phyloP scores from a whole-genome alignment of 2,329 filamentous ascomycete species.

The Xylariaceae sp. region DNA sequence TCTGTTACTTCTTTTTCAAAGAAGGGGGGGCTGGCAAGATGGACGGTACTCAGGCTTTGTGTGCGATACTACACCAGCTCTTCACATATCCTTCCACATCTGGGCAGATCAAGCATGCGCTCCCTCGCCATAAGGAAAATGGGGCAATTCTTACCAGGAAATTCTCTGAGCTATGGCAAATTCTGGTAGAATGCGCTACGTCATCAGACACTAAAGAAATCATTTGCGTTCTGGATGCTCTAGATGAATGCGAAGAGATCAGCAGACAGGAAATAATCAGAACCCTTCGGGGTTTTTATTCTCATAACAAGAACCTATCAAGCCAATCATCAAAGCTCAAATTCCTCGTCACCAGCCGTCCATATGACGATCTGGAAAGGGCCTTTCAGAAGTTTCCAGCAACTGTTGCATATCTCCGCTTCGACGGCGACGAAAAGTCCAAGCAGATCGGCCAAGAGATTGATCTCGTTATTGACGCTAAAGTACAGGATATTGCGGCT shows the following conservation, averaged over 20 bases:
- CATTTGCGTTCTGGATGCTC: conserved; percentile 10
- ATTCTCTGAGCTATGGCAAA: conserved; percentile 11
- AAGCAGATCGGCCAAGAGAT: conserved; percentile 1
- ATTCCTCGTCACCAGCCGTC: conserved; percentile 11
- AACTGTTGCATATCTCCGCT: not conserved
- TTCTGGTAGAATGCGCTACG: not conserved
- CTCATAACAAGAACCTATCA: not conserved
- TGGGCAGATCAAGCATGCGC: not conserved
- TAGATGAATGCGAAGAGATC: conserved; percentile 7
- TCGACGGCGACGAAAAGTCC: conserved; percentile 9
- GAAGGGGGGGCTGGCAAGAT: not conserved
- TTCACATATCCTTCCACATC: not conserved
- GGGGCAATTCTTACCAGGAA: not conserved
- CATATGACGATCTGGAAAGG: conserved; percentile 4
- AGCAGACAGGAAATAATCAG: not conserved
- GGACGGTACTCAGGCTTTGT: not conserved
- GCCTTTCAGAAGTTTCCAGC: not conserved
- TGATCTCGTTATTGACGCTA: conserved; percentile 10
- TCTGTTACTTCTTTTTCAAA: conserved; percentile 19
- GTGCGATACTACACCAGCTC: conserved; percentile 11
- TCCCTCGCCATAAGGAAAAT: not conserved
- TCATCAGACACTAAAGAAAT: conserved; percentile 3
- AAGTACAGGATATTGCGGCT: not conserved
- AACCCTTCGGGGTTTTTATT: not conserved
- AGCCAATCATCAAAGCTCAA: not conserved